Evolutionary conservation across 352 stramenopile genomes (phyloP).

Genomic region (Phytophthora parvispora): DNA sequence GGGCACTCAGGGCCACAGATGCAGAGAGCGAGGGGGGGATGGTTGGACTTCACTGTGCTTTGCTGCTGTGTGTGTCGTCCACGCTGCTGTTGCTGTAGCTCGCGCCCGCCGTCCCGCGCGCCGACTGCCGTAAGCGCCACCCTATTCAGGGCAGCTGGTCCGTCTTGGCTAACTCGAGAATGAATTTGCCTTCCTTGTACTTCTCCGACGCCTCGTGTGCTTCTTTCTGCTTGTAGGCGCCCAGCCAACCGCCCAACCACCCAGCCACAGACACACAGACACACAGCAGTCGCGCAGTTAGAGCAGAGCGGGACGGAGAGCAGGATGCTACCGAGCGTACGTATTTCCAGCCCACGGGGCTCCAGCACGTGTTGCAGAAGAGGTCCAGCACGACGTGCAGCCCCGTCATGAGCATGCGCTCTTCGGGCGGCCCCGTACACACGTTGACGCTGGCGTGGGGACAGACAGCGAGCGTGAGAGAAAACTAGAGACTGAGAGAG

Average conservation of each 20-base stretch:
- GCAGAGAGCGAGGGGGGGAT: background rate
- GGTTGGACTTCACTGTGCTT: constrained; percentile 28
- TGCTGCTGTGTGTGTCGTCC: constrained; percentile 44
- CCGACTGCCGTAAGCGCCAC: constrained; percentile 24
- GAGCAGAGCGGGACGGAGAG: background rate
- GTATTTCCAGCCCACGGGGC: constrained; percentile 96
- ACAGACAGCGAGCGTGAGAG: constrained; percentile 7
- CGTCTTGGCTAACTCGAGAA: constrained; percentile 96
- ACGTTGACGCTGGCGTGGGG: constrained; percentile 83
- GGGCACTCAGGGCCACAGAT: background rate
- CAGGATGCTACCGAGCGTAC: constrained; percentile 28
- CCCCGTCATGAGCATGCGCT: constrained; percentile 95
- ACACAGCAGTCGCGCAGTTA: background rate
- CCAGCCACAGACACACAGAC: no score
- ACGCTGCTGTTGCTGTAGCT: constrained; percentile 41
- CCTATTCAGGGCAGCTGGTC: constrained; percentile 46
- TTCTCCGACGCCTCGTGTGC: constrained; percentile 95
- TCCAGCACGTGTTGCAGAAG: constrained; percentile 94
- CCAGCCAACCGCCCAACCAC: no score
- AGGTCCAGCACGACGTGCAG: constrained; percentile 96
- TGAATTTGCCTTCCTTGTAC: constrained; percentile 98
- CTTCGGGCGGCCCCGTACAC: constrained; percentile 84
- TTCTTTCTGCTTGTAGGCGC: constrained; percentile 67
- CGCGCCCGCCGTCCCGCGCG: background rate
- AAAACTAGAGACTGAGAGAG: no score